Conservation (phyloP, 805 yeast genomes). For the Schizosaccharomyces lindneri region DNA sequence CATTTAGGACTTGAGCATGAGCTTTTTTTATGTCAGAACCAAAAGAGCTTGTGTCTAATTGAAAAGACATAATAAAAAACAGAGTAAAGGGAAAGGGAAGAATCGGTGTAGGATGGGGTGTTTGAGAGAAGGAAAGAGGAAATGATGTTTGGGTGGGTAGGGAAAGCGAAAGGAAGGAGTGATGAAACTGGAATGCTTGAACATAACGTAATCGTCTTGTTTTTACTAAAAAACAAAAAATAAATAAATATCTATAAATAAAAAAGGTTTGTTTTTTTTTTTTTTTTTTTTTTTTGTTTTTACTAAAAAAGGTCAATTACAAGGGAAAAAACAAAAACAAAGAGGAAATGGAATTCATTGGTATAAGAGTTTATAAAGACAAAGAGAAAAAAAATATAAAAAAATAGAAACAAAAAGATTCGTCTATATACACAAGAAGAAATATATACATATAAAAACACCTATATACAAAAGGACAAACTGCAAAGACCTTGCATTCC, state of each 20-base stretch:
- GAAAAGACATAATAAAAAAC: background rate
- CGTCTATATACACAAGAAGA: too few species aligned
- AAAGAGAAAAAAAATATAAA: too few species aligned
- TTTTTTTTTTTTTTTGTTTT: too few species aligned
- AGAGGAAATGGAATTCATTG: too few species aligned
- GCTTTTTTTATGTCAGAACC: conserved; percentile 11
- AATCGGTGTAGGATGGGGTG: background rate
- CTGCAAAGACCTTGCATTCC: too few species aligned
- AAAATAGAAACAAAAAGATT: too few species aligned
- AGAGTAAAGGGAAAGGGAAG: background rate
- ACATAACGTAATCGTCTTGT: background rate
- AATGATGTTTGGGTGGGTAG: background rate
- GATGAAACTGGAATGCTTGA: background rate
- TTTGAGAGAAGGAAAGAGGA: background rate
- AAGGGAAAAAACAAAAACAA: background rate
- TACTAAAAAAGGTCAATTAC: background rate
- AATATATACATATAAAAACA: too few species aligned
- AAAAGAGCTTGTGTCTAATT: background rate
- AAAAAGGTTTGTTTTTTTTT: too few species aligned
- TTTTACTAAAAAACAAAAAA: too few species aligned
- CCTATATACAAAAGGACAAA: too few species aligned
- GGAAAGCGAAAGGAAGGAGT: background rate
- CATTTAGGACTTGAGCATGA: conserved; percentile 58
- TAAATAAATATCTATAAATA: too few species aligned
- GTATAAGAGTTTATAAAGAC: too few species aligned